These are phyloP conservation scores for Ministeria vibrans DNA, from an alignment of 78 protist genomes.

Conservation along the genomic window DNA sequence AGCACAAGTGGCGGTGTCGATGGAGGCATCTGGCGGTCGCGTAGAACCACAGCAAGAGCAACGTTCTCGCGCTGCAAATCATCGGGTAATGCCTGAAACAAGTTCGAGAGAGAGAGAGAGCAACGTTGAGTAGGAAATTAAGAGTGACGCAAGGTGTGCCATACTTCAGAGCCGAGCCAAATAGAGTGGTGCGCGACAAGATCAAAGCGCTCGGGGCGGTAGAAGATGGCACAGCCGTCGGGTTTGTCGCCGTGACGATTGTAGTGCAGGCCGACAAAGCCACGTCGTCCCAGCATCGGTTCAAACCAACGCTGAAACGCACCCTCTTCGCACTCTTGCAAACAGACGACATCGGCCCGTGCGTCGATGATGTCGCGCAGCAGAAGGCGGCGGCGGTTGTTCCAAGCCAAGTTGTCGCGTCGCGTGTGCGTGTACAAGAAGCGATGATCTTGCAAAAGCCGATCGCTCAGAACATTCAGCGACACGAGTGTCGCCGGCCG, in stretches of 20 bases:
- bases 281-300: too few relatives aligned
- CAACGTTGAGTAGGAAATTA: too few relatives aligned
- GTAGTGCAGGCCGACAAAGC: too few relatives aligned
- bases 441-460: too few relatives aligned
- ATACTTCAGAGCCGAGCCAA: too few relatives aligned
- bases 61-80: conserved; percentile 2
- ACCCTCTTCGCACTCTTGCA: background rate
- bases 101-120: too few relatives aligned
- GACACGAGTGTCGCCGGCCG: too few relatives aligned
- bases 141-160: too few relatives aligned
- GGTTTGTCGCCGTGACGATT: conserved; percentile 13
- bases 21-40: background rate
- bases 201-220: background rate
- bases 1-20: background rate
- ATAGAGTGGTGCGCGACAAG: background rate
- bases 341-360: background rate
- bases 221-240: conserved; percentile 28
- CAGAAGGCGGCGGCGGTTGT: background rate
- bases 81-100: background rate
- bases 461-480: too few relatives aligned
- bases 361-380: background rate
- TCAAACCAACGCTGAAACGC: too few relatives aligned
- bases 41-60: background rate
- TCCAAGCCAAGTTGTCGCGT: too few relatives aligned
- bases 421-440: too few relatives aligned